Conservation (phyloP, 257 asterid genomes). For the Nicotiana tomentosiformis region DNA sequence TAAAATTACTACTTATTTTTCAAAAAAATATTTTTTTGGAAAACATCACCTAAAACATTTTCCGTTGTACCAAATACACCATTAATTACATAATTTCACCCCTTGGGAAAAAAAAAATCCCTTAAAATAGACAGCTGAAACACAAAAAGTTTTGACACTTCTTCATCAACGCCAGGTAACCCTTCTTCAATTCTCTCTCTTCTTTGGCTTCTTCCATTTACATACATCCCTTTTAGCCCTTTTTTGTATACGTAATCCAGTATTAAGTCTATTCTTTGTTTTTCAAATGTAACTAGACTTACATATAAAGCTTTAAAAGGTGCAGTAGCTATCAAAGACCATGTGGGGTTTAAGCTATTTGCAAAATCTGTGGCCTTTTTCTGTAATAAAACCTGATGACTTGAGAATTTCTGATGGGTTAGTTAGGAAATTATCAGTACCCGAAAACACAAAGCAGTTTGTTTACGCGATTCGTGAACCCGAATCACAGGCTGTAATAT, state of each 20-base stretch:
- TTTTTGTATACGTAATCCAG: neutral
- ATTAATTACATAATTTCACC: too few species aligned
- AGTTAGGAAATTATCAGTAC: slow-evolving; percentile 55
- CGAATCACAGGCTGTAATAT: slow-evolving; percentile 52
- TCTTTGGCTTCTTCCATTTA: neutral
- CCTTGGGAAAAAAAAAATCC: too few species aligned
- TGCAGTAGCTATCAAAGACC: neutral
- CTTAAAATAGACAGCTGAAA: neutral
- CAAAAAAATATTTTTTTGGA: too few species aligned
- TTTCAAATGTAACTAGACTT: too few species aligned
- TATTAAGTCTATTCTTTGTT: neutral
- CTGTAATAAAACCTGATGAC: slow-evolving; percentile 43
- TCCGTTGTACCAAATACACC: too few species aligned
- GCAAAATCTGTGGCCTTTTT: slow-evolving; percentile 71
- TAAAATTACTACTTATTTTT: too few species aligned
- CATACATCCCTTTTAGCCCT: neutral
- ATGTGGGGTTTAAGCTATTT: slow-evolving; percentile 40
- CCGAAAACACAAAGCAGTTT: slow-evolving; percentile 71
- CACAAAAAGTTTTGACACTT: neutral
- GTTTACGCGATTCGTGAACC: slow-evolving; percentile 75
- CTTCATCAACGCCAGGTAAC: neutral
- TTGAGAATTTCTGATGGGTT: slow-evolving; percentile 65
- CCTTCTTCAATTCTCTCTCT: neutral
- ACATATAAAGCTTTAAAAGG: too few species aligned
- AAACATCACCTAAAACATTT: too few species aligned